Evolutionary conservation across 768 basidiomycete genomes (phyloP), one percentile per base, ranked within the genome.

Genomic region (Psilocybe azurescens): DNA sequence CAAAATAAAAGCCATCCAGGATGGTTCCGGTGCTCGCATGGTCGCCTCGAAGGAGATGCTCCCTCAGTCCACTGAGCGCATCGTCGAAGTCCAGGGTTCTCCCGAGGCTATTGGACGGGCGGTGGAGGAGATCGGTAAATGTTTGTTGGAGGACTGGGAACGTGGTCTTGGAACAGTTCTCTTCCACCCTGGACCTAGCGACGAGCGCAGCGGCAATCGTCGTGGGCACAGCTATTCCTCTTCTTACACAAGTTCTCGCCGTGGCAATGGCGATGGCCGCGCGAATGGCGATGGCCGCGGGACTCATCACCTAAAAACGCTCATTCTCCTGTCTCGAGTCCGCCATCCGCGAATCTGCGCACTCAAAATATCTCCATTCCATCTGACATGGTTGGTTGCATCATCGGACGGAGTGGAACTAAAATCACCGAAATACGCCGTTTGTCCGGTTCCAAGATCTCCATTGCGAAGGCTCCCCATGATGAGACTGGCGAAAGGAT

Each of bases 331-430:
- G 75, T 81, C 36, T 80, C 86, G 55, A 73, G 82, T 64, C 87
- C 83, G 67, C 84, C 83, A 30, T 80, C 86, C 33, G 84, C 92
- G 52, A 96, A 96, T 76, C 84, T 99, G 67, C 91, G 96, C 66
- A 99, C 97, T 9, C 97, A 99, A 79, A 98, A 97, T 78, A 99
- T 99, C 69, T 97, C 97, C 69, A 99, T 99, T 71, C 97, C 97
- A 39, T 93, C 93, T 65, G 97, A 99, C 80, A 99, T 99, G 97
- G 97, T 99, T 65, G 96, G 90, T 61, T 94, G 92, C 73, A 93
- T 92, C 79, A 99, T 98, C 70, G 97, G 97, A 62, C 93, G 95
- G 66, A 94, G 90, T 74, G 97, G 97, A 32, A 92, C 94, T 67
- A 99, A 99, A 85, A 99, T 99, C 70, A 99, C 97, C 56, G 97